Evolutionary conservation across 352 stramenopile species (phyloP).

Genomic region (Peronospora belbahrii): DNA sequence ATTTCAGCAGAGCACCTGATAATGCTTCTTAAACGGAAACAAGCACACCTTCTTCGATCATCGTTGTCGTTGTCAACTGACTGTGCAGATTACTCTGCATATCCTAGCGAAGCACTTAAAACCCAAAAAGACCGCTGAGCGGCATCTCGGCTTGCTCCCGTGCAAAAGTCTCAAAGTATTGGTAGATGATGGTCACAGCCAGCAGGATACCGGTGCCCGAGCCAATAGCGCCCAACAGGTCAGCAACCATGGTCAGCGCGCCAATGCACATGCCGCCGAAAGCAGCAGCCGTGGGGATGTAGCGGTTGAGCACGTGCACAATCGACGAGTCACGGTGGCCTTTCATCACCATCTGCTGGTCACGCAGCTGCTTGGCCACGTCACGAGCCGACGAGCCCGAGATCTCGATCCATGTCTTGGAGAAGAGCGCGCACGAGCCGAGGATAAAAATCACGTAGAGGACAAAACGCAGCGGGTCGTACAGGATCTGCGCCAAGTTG

Average conservation of each 20-base stretch:
- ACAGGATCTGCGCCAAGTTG: conserved; percentile 94
- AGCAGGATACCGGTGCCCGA: conserved; percentile 98
- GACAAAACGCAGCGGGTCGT: conserved; percentile 97
- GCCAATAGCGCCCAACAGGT: conserved; percentile 97
- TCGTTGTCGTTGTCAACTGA: conserved; percentile 10
- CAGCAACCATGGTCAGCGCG: conserved; percentile 96
- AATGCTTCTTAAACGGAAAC: conserved; percentile 85
- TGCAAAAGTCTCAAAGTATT: conserved; percentile 98
- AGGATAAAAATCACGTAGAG: conserved; percentile 99
- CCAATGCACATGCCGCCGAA: conserved; percentile 99
- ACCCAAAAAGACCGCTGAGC: conserved; percentile 72
- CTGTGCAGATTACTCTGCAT: conserved; percentile 4
- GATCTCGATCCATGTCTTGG: conserved; percentile 99
- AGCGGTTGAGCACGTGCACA: conserved; percentile 98
- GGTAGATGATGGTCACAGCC: conserved; percentile 99
- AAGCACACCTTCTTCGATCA: conserved; percentile 49
- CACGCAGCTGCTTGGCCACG: conserved; percentile 97
- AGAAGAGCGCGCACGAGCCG: conserved; percentile 97
- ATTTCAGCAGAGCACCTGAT: conserved; percentile 79
- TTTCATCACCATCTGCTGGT: conserved; percentile 99
- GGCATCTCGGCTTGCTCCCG: conserved; percentile 88
- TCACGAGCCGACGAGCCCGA: conserved; percentile 95
- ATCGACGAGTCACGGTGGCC: conserved; percentile 96
- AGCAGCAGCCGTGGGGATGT: conserved; percentile 97
- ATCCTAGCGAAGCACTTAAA: conserved; percentile 42